Evolutionary conservation across 1,139 yeast genomes (phyloP).

Genomic region (Hyphopichia fennica): DNA sequence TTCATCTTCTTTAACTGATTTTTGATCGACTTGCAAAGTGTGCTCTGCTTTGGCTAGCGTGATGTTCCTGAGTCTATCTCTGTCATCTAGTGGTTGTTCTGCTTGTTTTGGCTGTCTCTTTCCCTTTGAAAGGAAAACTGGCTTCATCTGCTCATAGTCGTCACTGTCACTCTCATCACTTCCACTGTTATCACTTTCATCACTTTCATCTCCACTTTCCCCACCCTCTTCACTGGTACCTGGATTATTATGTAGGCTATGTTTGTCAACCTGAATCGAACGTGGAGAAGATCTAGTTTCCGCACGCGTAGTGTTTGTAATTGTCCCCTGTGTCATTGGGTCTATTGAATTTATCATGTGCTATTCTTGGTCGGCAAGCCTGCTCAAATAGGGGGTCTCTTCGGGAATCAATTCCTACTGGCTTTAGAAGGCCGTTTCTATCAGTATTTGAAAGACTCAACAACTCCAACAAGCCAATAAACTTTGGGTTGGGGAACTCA

Average conservation of each 20-base stretch:
- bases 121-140: constrained; percentile 12
- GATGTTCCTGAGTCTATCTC: constrained; percentile 3
- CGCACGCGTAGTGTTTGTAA: too few relatives aligned
- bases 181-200: constrained; percentile 4
- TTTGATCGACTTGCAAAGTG: constrained; percentile 5
- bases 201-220: constrained; percentile 5
- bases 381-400: too few relatives aligned
- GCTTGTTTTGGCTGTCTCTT: constrained; percentile 4
- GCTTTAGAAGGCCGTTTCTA: too few relatives aligned
- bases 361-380: background rate
- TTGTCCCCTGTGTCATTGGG: too few relatives aligned
- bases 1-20: constrained; percentile 6
- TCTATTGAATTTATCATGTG: too few relatives aligned
- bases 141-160: constrained; percentile 11
- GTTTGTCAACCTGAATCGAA: background rate
- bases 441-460: too few relatives aligned
- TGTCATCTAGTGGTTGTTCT: background rate
- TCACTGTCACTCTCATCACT: constrained; percentile 8
- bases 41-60: constrained; percentile 4
- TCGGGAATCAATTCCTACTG: too few relatives aligned
- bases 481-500: too few relatives aligned
- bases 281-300: too few relatives aligned
- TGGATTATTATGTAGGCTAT: background rate
- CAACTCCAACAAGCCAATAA: too few relatives aligned
- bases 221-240: constrained; percentile 2